Evolutionary conservation across 2,329 filamentous ascomycete species (phyloP), one percentile per base, ranked within the genome.

Genomic region (Botrytis byssoidea): DNA sequence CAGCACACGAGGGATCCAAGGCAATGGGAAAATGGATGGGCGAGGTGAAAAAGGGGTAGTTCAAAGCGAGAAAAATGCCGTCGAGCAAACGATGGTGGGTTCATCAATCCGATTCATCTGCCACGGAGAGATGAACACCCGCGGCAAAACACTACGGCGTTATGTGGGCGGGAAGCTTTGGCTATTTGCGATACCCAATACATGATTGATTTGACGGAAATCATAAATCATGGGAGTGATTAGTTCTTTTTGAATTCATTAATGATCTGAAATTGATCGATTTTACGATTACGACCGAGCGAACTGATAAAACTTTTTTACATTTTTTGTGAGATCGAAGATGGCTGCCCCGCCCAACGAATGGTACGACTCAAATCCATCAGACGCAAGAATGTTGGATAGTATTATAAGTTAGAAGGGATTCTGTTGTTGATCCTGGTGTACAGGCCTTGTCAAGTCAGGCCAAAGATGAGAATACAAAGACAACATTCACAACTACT

Each of bases 1-100:
- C 88, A 74, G 90, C 91, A 0, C 93, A 95, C 80, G 92, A 94
- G 76, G 91, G 92, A 25, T 87, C 90, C 2, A 94, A 92, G 82
- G 85, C 88, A 12, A 87, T 89, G 46, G 91, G 90, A 77, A 87
- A 90, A 76, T 95, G 92, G 91, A 88, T 91, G 78, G 90, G 78
- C 25, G 79, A 81, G 74, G 75, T 78, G 72, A 81, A 80, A 76
- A 81, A 81, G 73, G 76, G 73, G 3, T 81, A 72, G 78, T 25
- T 20, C 29, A 46, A 42, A 40, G 20, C n/a, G 25, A 6, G 48
- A 7, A 61, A 14, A 57, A 60, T 42, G 14, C 3, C 25, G 59
- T 42, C 2, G 35, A 57, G 18, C 10, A 25, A 7, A 6, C 12
- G 37, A 32, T 9, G 37, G 20, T 12, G 37, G 25, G 40, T 57